These are phyloP conservation scores for Solanum aculeatissimum DNA, from an alignment of 305 asterid species.

Conservation along the genomic window DNA sequence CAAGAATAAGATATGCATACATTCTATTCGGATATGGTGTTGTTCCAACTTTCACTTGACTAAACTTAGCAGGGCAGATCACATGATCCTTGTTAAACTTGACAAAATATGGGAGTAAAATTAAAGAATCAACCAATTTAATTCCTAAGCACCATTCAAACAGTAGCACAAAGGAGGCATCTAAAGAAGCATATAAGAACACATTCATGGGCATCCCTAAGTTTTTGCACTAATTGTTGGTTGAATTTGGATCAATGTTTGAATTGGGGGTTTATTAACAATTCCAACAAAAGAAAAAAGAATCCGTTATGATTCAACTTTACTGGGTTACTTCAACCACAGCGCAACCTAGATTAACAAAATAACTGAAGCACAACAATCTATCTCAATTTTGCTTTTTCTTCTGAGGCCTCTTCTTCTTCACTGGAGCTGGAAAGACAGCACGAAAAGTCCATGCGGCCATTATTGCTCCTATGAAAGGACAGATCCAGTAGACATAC, in stretches of 20 bases:
- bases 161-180: neutral
- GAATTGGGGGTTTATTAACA: neutral
- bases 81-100: neutral
- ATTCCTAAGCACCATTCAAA: neutral
- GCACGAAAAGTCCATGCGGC: slow-evolving; percentile 7
- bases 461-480: slow-evolving; percentile 4
- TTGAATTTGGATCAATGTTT: neutral
- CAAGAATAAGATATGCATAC: neutral
- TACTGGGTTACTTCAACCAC: neutral
- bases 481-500: slow-evolving; percentile 8
- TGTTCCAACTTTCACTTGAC: neutral
- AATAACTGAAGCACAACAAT: neutral
- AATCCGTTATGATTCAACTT: neutral
- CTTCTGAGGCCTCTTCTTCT: slow-evolving; percentile 11
- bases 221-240: neutral
- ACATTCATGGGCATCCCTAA: neutral
- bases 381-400: slow-evolving; percentile 32
- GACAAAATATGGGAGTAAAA: neutral
- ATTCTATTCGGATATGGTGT: neutral
- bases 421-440: slow-evolving; percentile 20
- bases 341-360: neutral
- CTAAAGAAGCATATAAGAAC: neutral
- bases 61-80: neutral
- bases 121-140: neutral
- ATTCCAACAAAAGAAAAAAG: neutral